Base-by-base conservation (phyloP, 1,284 basidiomycete species). In the Pterulicium gracile region DNA sequence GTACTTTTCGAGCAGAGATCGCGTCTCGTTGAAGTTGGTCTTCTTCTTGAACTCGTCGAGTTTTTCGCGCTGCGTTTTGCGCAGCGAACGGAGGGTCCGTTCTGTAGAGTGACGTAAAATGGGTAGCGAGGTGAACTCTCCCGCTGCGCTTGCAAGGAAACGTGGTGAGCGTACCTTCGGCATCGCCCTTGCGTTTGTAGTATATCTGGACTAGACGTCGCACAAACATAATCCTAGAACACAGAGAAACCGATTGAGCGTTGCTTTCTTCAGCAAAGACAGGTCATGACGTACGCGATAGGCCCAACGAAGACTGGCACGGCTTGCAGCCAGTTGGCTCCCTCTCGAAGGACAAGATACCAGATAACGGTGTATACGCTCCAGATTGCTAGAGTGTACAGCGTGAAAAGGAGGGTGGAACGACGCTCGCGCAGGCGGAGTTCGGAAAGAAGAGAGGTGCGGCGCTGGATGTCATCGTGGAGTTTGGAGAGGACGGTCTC, bases 11-110 rank as follows among this genome's bases (percentile, higher is more conserved):
- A 99, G 72, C 42, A 99, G 74, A 56, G 84, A 87, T 45, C 88
- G 81, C 14, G 93, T 95, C 20, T 81, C 80, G 61, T 99, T 92
- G 63, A 89, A 99, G 56, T 95, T 94, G 0, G 93, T 97, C 56
- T 90, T 92, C 66, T 91, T 88, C 72, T 99, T 99, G 56, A 98
- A 88, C 58, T 97, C 94, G 54, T 96, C 94, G 22, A 99, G 77
- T 60, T 91, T 94, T 34, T 77, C 76, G 27, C 88, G 80, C 55
- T 94, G 91, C 57, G 86, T 72, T 57, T 83, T 83, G 54, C 88
- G 75, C 10, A 97, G 70, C 0, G 68, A 61, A 50, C 83, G 81
- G 14, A 98, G 69, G 10, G 82, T 80, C 57, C 79, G 86, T 61
- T 98, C 94, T 93, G 49, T 20, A 44, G 17, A 17, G 13, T 34